These are phyloP conservation scores for Xerocomus amazonicus DNA, from an alignment of 1,284 basidiomycete species.

Conservation along the genomic window DNA sequence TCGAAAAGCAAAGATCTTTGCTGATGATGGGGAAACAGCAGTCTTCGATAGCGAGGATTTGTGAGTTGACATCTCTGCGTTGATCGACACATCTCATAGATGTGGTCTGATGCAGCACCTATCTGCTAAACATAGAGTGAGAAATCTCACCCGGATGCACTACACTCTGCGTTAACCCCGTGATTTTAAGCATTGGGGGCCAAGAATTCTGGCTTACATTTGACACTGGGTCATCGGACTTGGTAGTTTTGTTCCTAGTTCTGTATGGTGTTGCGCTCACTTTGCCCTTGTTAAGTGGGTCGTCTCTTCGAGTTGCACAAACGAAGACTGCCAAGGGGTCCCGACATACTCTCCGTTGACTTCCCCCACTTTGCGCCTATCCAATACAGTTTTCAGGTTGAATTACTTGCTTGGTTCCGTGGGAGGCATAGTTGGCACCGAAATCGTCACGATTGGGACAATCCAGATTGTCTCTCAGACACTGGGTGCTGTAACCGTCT, in stretches of 20 bases:
- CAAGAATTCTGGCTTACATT: constrained; percentile 35
- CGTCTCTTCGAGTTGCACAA: constrained; percentile 32
- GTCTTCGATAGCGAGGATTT: constrained; percentile 31
- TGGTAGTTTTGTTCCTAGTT: constrained; percentile 17
- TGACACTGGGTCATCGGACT: constrained; percentile 34
- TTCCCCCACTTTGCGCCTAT: constrained; percentile 34
- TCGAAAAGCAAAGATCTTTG: constrained; percentile 15
- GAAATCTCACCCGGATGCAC: constrained; percentile 1
- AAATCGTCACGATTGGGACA: constrained; percentile 42
- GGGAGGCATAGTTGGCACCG: constrained; percentile 41
- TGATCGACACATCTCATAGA: constrained; percentile 1
- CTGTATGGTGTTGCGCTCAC: neutral
- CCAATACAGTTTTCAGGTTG: constrained; percentile 38
- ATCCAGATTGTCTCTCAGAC: constrained; percentile 38
- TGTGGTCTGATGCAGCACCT: constrained; percentile 18
- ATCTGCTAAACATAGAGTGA: constrained; percentile 30
- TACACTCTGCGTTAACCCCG: neutral
- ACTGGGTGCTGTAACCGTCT: constrained; percentile 23
- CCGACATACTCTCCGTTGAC: constrained; percentile 27
- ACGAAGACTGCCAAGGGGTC: constrained; percentile 35
- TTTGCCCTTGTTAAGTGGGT: constrained; percentile 32
- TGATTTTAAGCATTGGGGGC: constrained; percentile 26
- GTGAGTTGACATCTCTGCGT: constrained; percentile 16
- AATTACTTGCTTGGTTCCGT: constrained; percentile 48
- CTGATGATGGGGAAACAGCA: constrained; percentile 9